Evolutionary conservation across 1,139 yeast genomes (phyloP), one percentile per base, ranked within the genome.

Genomic region (Kodamaea anthophila): DNA sequence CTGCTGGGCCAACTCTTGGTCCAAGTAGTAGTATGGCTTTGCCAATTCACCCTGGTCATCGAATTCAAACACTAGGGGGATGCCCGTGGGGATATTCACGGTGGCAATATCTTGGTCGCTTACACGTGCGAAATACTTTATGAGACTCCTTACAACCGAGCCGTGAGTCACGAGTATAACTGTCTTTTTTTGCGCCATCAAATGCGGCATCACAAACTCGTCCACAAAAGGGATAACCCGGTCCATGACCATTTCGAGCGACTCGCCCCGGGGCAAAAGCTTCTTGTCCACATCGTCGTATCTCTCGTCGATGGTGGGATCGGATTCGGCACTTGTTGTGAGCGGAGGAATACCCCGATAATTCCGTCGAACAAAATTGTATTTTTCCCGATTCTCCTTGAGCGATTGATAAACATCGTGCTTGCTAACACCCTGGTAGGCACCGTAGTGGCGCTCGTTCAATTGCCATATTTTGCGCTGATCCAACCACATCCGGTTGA

Each of bases 391-490:
- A 16, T 73, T 74, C 38, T 71, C 61, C 7, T 84, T 85, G 34
- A 72, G 68, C 43, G 71, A 58, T 21, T 58, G 42, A 37, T 71
- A 54, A 3, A 79, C 69, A 12, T 67, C 67, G 28, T 68, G 66
- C 46, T 80, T 77, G 33, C 75, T 64, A 26, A 67, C 59, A n/a
- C 91, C 91, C 53, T 82, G 93, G 49, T 80, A 70, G 18, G 70
- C 61, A 1, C 94, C 94, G 50, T 83, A 82, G 52, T 82, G 93
- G 36, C 93, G 67, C 49, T 82, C 91, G 49, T 82, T 82, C 38
- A 82, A 54, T 44, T 85, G 66, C 91, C 93, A 83, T 5, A 73
- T 61, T 49, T 74, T 70, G 31, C 52, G 39, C 25, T 66, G 63
- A 41, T 74, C 77, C 26, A 73, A 44, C 63, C 73, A 74, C 19